These are phyloP conservation scores for Naganishia randhawae DNA, from an alignment of 768 basidiomycete genomes.

Conservation along the genomic window DNA sequence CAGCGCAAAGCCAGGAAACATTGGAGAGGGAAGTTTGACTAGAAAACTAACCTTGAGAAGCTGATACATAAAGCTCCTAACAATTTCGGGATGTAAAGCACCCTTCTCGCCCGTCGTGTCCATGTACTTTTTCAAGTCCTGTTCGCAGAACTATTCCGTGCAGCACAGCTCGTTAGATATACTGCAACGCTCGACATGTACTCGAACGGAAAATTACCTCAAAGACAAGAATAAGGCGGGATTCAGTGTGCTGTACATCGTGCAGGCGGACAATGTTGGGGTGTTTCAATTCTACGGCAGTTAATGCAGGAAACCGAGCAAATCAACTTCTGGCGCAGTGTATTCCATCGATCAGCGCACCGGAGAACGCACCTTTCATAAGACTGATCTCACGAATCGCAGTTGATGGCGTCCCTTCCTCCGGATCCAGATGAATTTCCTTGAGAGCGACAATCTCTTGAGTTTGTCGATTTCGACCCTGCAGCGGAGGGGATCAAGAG, in stretches of 20 bases:
- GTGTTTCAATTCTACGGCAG: constrained; percentile 75
- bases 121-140: constrained; percentile 99
- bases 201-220: constrained; percentile 54
- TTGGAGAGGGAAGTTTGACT: neutral
- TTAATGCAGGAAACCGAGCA: neutral
- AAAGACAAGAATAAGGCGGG: constrained; percentile 95
- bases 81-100: constrained; percentile 78
- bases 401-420: constrained; percentile 97
- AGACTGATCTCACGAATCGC: constrained; percentile 98
- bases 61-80: constrained; percentile 97
- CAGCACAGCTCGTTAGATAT: neutral
- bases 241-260: constrained; percentile 98
- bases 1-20: neutral
- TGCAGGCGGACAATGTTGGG: constrained; percentile 96
- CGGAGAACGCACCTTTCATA: constrained; percentile 66
- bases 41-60: constrained; percentile 61
- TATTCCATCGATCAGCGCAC: neutral
- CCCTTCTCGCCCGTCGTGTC: constrained; percentile 95
- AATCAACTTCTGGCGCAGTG: neutral
- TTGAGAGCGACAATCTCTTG: constrained; percentile 98
- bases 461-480: constrained; percentile 89
- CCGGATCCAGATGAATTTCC: constrained; percentile 98
- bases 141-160: constrained; percentile 62
- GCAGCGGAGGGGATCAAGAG: neutral
- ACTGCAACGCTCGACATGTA: neutral